Evolutionary conservation across 2,329 filamentous ascomycete species (phyloP), one percentile per base, ranked within the genome.

Genomic region (Exophiala mesophila): DNA sequence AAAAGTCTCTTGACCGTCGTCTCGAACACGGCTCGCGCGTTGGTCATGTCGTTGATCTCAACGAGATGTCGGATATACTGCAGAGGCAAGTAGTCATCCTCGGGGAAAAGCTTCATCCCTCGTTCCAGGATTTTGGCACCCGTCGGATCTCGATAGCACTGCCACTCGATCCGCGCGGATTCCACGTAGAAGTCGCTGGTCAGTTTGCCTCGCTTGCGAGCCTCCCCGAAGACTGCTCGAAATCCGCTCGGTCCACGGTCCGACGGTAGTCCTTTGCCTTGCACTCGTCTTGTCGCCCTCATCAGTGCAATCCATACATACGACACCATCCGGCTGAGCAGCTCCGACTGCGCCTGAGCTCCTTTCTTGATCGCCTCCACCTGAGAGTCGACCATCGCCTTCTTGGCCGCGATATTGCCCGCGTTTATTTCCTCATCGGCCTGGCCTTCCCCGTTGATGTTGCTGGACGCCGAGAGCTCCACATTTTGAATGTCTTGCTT

Each of bases 61-160:
- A 97, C 85, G 46, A 98, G 71, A 64, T 95, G 92, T 68, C 95
- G 96, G 56, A 98, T 74, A 63, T 98, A 97, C 64, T 97, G 89
- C 38, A 98, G 76, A 50, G 94, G 88, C 65, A 97, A 97, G 44
- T 81, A 76, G 62, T 95, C 89, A 57, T 97, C 90, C 36, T 94
- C 87, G 0, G 90, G 90, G 59, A 97, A 98, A 9, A 98, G 72
- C 59, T 88, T 92, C 51, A 90, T 82, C 15, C 92, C 92, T 33
- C 90, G 84, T 61, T 98, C 92, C 54, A 97, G 94, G 47, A 98
- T 97, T 67, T 92, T 96, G 31, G 85, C 86, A 1, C 89, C 90
- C 1, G 92, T 87, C 1, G 83, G 78, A 57, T 97, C 92, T 59
- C 94, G 92, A 65, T 98, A 98, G 54, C 94, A 94, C 55, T 94